phyloP scores from a whole-genome alignment of 2,329 filamentous ascomycete genomes.

The Ramularia endophylla region DNA sequence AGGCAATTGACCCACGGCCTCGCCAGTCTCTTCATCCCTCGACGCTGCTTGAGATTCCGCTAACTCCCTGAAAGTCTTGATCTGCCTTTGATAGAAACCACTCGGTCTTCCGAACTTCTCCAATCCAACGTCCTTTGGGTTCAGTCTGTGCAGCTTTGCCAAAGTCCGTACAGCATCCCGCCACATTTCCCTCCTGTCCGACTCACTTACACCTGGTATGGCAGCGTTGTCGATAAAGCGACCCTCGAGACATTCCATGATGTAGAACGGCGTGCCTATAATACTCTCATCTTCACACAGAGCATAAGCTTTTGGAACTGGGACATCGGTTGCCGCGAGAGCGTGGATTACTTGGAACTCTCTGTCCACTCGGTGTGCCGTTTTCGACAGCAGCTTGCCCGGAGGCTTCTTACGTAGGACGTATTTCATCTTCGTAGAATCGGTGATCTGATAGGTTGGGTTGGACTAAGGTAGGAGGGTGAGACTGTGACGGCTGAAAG shows the following conservation, averaged over 20 bases:
- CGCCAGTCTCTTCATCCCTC: conserved; percentile 68
- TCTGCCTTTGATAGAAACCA: conserved; percentile 81
- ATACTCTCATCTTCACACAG: conserved; percentile 78
- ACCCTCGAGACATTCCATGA: conserved; percentile 93
- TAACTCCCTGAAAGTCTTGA: conserved; percentile 74
- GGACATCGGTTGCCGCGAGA: conserved; percentile 70
- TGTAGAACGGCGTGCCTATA: conserved; percentile 88
- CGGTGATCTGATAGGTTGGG: conserved; percentile 87
- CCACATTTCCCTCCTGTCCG: conserved; percentile 76
- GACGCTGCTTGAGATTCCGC: conserved; percentile 70
- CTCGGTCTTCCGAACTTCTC: conserved; percentile 63
- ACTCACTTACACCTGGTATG: conserved; percentile 64
- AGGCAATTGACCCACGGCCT: conserved; percentile 74
- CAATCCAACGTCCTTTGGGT: conserved; percentile 61
- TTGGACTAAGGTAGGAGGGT: conserved; percentile 54
- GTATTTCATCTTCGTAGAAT: conserved; percentile 61
- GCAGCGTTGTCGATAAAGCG: conserved; percentile 86
- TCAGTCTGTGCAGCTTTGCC: conserved; percentile 75
- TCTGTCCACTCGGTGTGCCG: conserved; percentile 92
- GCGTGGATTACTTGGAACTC: conserved; percentile 89
- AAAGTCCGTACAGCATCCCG: conserved; percentile 74
- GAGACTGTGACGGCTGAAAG: conserved; percentile 46
- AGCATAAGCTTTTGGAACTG: conserved; percentile 75
- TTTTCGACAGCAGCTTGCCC: conserved; percentile 82
- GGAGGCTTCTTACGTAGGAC: conserved; percentile 98